Conservation (phyloP, 495 filamentous ascomycete species). For the Penicillium manginii region DNA sequence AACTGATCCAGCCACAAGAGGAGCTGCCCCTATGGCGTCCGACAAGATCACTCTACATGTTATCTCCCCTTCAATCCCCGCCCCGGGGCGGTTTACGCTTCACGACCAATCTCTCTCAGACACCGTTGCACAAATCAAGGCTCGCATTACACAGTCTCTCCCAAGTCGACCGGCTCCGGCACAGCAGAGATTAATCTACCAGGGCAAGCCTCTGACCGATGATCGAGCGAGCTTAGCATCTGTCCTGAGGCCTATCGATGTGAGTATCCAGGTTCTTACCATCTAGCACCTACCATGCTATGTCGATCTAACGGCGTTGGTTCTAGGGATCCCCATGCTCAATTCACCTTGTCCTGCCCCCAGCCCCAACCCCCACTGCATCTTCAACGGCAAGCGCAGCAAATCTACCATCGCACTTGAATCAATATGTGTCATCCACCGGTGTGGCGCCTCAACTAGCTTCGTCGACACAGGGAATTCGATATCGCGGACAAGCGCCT, state of each 20-base stretch:
- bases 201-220: slow-evolving; percentile 60
- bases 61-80: slow-evolving; percentile 64
- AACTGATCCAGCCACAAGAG: neutral
- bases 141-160: slow-evolving; percentile 59
- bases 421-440: slow-evolving; percentile 7
- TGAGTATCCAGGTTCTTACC: slow-evolving; percentile 37
- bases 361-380: slow-evolving; percentile 40
- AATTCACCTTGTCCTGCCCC: slow-evolving; percentile 35
- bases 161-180: slow-evolving; percentile 53
- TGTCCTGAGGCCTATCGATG: slow-evolving; percentile 59
- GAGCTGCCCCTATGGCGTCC: neutral
- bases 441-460: neutral
- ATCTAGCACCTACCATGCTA: neutral
- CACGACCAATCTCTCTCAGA: slow-evolving; percentile 53
- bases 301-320: slow-evolving; percentile 35
- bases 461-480: slow-evolving; percentile 11
- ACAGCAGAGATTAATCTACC: slow-evolving; percentile 67
- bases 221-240: slow-evolving; percentile 58
- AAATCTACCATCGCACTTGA: no score
- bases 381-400: neutral
- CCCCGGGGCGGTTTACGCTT: slow-evolving; percentile 58
- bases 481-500: slow-evolving; percentile 14
- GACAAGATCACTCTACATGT: slow-evolving; percentile 59
- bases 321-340: slow-evolving; percentile 32
- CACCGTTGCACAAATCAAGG: slow-evolving; percentile 64